phyloP scores from a whole-genome alignment of 2,329 filamentous ascomycete species.

The Trichoderma polysporum region DNA sequence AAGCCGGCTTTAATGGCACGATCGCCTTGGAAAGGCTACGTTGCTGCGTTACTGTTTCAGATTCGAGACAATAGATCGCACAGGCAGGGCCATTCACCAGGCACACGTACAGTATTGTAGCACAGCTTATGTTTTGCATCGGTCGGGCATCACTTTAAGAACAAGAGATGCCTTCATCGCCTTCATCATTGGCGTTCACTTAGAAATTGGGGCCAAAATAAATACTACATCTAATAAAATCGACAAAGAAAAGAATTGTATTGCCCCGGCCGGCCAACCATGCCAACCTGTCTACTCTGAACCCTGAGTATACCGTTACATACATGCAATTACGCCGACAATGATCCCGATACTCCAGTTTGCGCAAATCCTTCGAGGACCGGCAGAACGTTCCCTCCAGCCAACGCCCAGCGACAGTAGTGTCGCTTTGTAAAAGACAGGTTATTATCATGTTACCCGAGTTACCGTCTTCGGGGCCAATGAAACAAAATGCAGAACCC shows the following conservation, averaged over 20 bases:
- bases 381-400: slow-evolving; percentile 19
- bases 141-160: not conserved
- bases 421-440: slow-evolving; percentile 26
- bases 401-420: slow-evolving; percentile 33
- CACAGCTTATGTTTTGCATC: not conserved
- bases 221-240: not conserved
- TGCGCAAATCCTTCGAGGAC: slow-evolving; percentile 17
- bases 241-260: slow-evolving; percentile 1
- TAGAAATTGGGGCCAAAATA: not conserved
- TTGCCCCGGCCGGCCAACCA: slow-evolving; percentile 1
- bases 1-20: not conserved
- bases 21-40: not conserved
- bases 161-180: not conserved
- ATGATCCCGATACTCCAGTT: slow-evolving; percentile 23
- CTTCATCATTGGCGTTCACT: not conserved
- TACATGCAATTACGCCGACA: slow-evolving; percentile 21
- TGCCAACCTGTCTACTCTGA: slow-evolving; percentile 18
- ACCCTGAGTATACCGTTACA: slow-evolving; percentile 13
- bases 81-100: not conserved
- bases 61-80: not conserved
- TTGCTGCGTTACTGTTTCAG: not conserved
- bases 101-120: not conserved
- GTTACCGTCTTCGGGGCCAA: not conserved
- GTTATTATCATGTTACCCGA: slow-evolving; percentile 14
- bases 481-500: slow-evolving; percentile 2